Evolutionary conservation across 805 yeast species (phyloP), one percentile per base, ranked within the genome.

Genomic region (Kurtzmaniella fragi): DNA sequence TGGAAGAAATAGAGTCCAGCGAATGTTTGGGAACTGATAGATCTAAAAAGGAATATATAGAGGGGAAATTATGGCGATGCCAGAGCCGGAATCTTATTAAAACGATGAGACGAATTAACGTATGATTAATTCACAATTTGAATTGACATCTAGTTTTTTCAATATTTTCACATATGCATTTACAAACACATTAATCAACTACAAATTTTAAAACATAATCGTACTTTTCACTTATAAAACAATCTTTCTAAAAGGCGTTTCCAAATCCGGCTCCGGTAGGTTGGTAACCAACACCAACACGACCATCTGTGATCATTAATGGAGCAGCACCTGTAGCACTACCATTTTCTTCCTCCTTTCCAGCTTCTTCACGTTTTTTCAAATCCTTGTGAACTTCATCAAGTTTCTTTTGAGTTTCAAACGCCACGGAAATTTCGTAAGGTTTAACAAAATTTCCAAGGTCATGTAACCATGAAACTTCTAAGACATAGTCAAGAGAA

Each of bases 391-490:
- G 72, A 38, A 90, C 70, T 58, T 75, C 84, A 48, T 77, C 68
- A 44, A 89, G 61, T 44, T 76, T 72, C 49, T 73, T 78, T 49
- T 77, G 77, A 63, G 85, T 89, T 63, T 91, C 97, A 52, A 82
- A 82, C 54, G 82, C 79, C 47, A 84, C 69, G 31, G 95, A 83
- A 56, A 93, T 88, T 61, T 80, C 83, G 64, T 89, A 93, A 39
- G 99, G 99, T 71, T 85, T 90, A 48, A 85, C 82, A 67, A 82
- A 87, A 61, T 90, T 91, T 46, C 68, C 77, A 64, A 93, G 77
- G 49, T 77, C 76, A 63, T 88, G 84, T 58, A 95, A 72, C 99
- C 99, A 93, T 27, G 95, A 75, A 48, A 89, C 68, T 62, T 93
- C 99, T 49, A 84, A 64, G 15, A 91, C 96, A 54, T 82, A 81